A percentile compares a stretch with the other conserved stretches of the same genome.
Evolutionary conservation across 805 yeast species (phyloP).

Genomic region (Wickerhamiella vanderwaltii): DNA sequence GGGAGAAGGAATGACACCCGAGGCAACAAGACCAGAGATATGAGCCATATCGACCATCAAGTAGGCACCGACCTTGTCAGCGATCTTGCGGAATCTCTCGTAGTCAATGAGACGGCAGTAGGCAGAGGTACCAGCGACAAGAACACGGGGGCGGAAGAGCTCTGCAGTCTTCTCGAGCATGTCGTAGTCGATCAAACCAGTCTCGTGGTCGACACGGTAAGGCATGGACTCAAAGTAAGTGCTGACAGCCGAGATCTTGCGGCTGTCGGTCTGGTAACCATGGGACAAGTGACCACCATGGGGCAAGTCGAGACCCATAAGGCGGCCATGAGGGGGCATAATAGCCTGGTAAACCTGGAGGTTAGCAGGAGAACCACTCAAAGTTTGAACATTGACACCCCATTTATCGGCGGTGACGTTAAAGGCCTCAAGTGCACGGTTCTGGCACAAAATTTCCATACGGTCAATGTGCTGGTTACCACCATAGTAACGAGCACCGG

Average conservation of each 20-base stretch:
- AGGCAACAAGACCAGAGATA: slow-evolving; percentile 90
- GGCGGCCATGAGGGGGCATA: slow-evolving; percentile 88
- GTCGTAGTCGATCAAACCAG: slow-evolving; percentile 90
- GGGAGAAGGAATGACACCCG: slow-evolving; percentile 88
- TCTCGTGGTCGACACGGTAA: slow-evolving; percentile 70
- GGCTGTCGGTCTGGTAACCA: slow-evolving; percentile 85
- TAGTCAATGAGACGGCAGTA: slow-evolving; percentile 86
- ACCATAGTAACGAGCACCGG: slow-evolving; percentile 98
- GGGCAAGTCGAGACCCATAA: slow-evolving; percentile 96
- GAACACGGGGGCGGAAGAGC: slow-evolving; percentile 84
- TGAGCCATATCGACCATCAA: slow-evolving; percentile 94
- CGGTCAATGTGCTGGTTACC: slow-evolving; percentile 96
- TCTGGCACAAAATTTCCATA: slow-evolving; percentile 84
- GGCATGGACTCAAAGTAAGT: slow-evolving; percentile 98
- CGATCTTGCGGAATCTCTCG: slow-evolving; percentile 77
- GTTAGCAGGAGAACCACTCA: slow-evolving; percentile 97
- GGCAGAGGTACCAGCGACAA: slow-evolving; percentile 96
- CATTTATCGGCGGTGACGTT: slow-evolving; percentile 65
- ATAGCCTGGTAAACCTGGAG: slow-evolving; percentile 92
- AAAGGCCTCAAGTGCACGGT: slow-evolving; percentile 89
- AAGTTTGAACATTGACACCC: slow-evolving; percentile 97
- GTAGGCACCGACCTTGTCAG: slow-evolving; percentile 88
- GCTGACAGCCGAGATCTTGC: slow-evolving; percentile 83
- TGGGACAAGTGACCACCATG: slow-evolving; percentile 98
- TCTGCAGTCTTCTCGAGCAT: slow-evolving; percentile 68